A percentile compares a stretch with the other conserved stretches of the same genome.
These are phyloP conservation scores for Xylariaceae sp. DNA, from an alignment of 2,329 filamentous ascomycete genomes.

Conservation along the genomic window DNA sequence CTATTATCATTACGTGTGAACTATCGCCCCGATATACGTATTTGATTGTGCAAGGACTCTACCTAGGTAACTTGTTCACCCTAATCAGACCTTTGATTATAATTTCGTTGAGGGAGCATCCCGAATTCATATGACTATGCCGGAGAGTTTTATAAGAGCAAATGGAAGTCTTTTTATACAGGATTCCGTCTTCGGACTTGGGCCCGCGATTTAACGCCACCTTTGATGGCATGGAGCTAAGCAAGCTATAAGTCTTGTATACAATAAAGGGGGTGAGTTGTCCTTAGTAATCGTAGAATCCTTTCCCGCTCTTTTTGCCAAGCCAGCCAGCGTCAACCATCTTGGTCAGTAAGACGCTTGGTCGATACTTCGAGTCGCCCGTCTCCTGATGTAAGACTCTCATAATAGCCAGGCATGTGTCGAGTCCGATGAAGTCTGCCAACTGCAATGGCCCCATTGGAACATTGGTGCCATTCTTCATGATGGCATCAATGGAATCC, in stretches of 20 bases:
- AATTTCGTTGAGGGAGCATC: too few species aligned
- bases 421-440: slow-evolving; percentile 96
- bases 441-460: slow-evolving; percentile 95
- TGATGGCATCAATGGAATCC: slow-evolving; percentile 95
- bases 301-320: slow-evolving; percentile 96
- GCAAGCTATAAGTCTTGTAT: background rate
- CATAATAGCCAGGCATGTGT: slow-evolving; percentile 98
- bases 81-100: too few species aligned
- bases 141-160: too few species aligned
- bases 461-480: slow-evolving; percentile 99
- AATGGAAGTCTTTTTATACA: too few species aligned
- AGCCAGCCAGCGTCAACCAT: slow-evolving; percentile 99
- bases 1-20: too few species aligned
- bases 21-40: too few species aligned
- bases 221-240: background rate
- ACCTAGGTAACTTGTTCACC: too few species aligned
- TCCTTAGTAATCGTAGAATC: slow-evolving; percentile 84
- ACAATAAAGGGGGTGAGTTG: too few species aligned
- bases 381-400: slow-evolving; percentile 90
- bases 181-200: too few species aligned
- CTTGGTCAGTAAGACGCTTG: slow-evolving; percentile 83
- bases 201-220: too few species aligned
- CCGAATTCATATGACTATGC: too few species aligned
- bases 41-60: too few species aligned
- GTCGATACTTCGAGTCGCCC: slow-evolving; percentile 94